Evolutionary conservation across 2,329 filamentous ascomycete species (phyloP).

Genomic region (Ophioceras dolichostomum): DNA sequence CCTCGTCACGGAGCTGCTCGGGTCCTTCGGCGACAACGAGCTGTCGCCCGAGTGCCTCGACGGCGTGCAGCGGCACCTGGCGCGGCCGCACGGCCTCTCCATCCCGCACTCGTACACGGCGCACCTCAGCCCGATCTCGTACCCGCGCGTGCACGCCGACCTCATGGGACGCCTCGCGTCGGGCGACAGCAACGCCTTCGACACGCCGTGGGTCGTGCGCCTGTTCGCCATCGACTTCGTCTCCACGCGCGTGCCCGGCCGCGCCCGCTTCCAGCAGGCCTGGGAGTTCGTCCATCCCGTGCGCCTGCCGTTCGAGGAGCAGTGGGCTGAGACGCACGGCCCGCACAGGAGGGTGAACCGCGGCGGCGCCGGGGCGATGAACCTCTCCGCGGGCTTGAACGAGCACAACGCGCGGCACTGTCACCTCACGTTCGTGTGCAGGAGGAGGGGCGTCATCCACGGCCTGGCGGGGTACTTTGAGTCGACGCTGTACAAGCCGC

Average conservation of each 20-base stretch:
- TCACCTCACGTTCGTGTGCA: constrained; percentile 65
- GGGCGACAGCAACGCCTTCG: constrained; percentile 58
- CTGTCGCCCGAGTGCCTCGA: constrained; percentile 89
- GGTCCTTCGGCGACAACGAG: constrained; percentile 95
- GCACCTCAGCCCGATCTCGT: constrained; percentile 82
- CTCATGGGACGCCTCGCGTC: constrained; percentile 48
- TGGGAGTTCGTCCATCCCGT: constrained; percentile 76
- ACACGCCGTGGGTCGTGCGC: constrained; percentile 92
- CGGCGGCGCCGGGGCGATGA: constrained; percentile 62
- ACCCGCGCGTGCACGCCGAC: constrained; percentile 75
- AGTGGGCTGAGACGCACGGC: constrained; percentile 12
- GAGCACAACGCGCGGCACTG: constrained; percentile 82
- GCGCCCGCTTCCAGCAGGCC: constrained; percentile 55
- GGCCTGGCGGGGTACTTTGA: constrained; percentile 94
- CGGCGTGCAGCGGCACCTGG: constrained; percentile 84
- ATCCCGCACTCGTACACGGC: constrained; percentile 92
- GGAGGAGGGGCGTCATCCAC: constrained; percentile 72
- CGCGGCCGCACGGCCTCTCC: constrained; percentile 69
- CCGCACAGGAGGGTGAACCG: constrained; percentile 48
- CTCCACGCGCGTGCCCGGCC: constrained; percentile 47
- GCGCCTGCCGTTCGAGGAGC: constrained; percentile 24
- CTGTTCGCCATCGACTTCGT: constrained; percentile 83
- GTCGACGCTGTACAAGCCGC: constrained; percentile 70
- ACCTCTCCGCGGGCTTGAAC: constrained; percentile 68
- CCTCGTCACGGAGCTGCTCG: constrained; percentile 83